Base-by-base conservation (phyloP, 495 filamentous ascomycete genomes). In the Penicillium lagena region DNA sequence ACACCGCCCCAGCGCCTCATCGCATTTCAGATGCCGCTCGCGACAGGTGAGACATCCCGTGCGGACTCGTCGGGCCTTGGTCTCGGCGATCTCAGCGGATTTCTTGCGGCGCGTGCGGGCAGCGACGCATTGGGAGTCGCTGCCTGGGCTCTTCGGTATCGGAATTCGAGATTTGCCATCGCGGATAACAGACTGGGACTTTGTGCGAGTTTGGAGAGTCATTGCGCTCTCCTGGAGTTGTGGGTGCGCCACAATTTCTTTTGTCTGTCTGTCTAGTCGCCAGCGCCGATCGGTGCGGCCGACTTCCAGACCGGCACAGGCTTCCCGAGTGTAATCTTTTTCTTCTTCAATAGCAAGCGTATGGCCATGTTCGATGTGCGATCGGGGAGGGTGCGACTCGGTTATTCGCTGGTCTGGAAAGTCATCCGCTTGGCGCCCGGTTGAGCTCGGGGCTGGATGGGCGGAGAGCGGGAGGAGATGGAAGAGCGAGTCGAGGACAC, bases 11-110 rank as follows among this genome's bases (percentile, higher is more conserved):
- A 80, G 54, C 1, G 73, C 83, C 64, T 98, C 93, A 57, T 98
- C 91, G 60, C 84, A 88, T 63, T 88, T 88, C 38, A 88, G 58
- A 66, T 88, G 84, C 32, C 86, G 71, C 56, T 87, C 82, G 42
- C 86, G 78, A 60, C 86, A 90, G 7, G 86, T 90, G 28, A 90
- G 64, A 55, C 86, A 90, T 14, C 86, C 86, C 8, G 86, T 90
- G 17, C 86, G 79, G 9, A 87, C 84, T 35, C 86, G 68, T 55
- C 76, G 81, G 13, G 82, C 78, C 56, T 85, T 87, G n/a, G 51
- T 58, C 29, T 58, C 52, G 12, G 54, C 40, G 8, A 45, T 40
- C 12, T 67, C 55, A 11, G 55, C 37, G 32, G 49, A 38, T 29
- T 56, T 62, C 15, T 60, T 60, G 33, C 56, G 56, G 28, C 22